Evolutionary conservation across 2,329 filamentous ascomycete genomes (phyloP).

Genomic region (Exophiala dermatitidis): DNA sequence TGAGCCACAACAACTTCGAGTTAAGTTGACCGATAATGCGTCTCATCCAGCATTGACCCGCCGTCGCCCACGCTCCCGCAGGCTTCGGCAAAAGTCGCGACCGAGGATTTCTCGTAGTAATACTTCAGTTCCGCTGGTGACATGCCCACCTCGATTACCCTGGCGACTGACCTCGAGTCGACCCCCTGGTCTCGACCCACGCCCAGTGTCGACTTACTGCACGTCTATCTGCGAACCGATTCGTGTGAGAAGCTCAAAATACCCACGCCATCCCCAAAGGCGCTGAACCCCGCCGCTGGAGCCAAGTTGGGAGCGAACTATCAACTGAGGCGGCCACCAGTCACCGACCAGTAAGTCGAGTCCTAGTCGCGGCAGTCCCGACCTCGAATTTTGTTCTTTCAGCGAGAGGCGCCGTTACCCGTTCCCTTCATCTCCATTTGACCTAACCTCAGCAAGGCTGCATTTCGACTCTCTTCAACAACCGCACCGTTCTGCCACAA

Average conservation of each 20-base stretch:
- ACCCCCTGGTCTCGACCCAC: constrained; percentile 4
- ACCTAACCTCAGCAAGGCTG: constrained; percentile 10
- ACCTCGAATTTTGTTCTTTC: constrained; percentile 17
- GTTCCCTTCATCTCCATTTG: constrained; percentile 10
- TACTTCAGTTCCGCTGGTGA: neutral
- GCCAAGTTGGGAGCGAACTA: neutral
- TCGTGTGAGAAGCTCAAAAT: neutral
- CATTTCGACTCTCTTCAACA: neutral
- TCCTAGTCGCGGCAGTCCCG: no score
- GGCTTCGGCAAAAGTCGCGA: neutral
- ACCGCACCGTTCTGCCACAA: neutral
- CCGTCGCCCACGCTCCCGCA: neutral
- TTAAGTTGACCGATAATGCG: no score
- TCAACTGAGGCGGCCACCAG: constrained; percentile 1
- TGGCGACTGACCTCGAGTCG: neutral
- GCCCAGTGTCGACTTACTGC: constrained; percentile 13
- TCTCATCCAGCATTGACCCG: neutral
- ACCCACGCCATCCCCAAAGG: constrained; percentile 15
- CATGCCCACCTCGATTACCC: neutral
- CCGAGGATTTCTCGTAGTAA: neutral
- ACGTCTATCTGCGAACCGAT: constrained; percentile 7
- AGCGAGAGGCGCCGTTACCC: neutral
- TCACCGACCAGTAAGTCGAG: neutral
- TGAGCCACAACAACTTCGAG: no score
- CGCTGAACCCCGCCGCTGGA: constrained; percentile 15